These are phyloP conservation scores for Quercus gilva DNA, from an alignment of 306 rosid species.

Conservation along the genomic window DNA sequence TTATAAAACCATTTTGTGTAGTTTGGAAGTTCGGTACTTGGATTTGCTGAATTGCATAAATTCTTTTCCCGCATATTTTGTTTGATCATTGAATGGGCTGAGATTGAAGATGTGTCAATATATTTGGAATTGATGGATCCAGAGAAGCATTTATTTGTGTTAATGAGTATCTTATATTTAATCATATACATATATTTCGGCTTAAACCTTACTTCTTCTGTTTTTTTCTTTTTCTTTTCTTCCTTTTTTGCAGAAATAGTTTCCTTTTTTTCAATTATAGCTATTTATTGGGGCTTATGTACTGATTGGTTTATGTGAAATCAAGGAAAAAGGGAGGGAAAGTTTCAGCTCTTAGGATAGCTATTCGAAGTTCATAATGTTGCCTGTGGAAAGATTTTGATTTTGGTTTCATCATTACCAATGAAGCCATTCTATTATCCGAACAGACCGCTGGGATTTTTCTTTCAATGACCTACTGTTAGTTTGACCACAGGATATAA, in stretches of 20 bases:
- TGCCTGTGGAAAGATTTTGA: conserved; percentile 10
- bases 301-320: conserved; percentile 24
- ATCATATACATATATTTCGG: background rate
- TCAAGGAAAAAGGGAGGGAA: background rate
- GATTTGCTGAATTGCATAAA: conserved; percentile 13
- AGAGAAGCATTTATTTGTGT: conserved; percentile 12
- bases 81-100: conserved; percentile 20
- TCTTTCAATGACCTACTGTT: background rate
- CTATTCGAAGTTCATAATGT: background rate
- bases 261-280: no score
- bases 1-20: conserved; percentile 17
- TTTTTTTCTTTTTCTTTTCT: background rate
- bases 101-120: background rate
- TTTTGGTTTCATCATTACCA: background rate
- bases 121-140: conserved; percentile 21
- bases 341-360: background rate
- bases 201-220: background rate
- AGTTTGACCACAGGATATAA: background rate
- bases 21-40: conserved; percentile 21
- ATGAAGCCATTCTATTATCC: no score
- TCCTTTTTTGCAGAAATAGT: conserved; percentile 26
- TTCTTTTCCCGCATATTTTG: background rate
- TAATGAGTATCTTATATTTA: conserved; percentile 15
- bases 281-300: background rate
- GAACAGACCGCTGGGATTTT: background rate